phyloP scores from a whole-genome alignment of 352 stramenopile species.

The Thalassiosira hispida region DNA sequence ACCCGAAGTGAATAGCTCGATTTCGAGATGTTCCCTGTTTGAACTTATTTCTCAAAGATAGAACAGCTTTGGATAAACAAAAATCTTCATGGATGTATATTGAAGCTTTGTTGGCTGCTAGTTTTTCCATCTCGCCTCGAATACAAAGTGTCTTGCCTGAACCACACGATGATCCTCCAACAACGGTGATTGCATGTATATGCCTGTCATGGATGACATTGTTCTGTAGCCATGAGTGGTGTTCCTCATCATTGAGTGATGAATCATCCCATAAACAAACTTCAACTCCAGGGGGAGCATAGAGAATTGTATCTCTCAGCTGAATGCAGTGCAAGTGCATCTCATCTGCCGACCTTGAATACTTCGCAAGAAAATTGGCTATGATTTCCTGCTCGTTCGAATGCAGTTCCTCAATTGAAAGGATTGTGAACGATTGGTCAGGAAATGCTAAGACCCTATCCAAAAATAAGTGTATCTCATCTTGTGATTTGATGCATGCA shows the following conservation, averaged over 20 bases:
- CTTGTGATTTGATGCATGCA: constrained; percentile 22
- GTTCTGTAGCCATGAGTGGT: constrained; percentile 12
- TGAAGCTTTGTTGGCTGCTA: constrained; percentile 24
- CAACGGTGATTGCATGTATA: constrained; percentile 25
- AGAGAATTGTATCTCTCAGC: constrained; percentile 40
- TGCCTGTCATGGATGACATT: constrained; percentile 19
- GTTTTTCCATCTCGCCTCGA: constrained; percentile 33
- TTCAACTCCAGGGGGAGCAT: constrained; percentile 45
- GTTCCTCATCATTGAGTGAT: constrained; percentile 9
- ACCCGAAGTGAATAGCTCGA: constrained; percentile 38
- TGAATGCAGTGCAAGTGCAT: constrained; percentile 51
- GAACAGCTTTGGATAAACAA: constrained; percentile 35
- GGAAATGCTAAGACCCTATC: constrained; percentile 51
- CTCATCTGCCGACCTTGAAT: constrained; percentile 29
- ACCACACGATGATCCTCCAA: constrained; percentile 27
- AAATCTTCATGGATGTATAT: constrained; percentile 58
- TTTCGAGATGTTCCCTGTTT: background rate
- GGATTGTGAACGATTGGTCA: constrained; percentile 39
- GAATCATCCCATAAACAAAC: constrained; percentile 37
- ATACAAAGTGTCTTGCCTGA: constrained; percentile 51
- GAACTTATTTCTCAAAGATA: constrained; percentile 33
- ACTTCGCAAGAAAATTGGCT: constrained; percentile 40
- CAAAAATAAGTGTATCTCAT: constrained; percentile 46
- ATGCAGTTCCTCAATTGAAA: constrained; percentile 32
- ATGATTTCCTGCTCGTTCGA: constrained; percentile 44